Evolutionary conservation across 1,284 basidiomycete species (phyloP), one percentile per base, ranked within the genome.

Genomic region (Ceratobasidium sp.): DNA sequence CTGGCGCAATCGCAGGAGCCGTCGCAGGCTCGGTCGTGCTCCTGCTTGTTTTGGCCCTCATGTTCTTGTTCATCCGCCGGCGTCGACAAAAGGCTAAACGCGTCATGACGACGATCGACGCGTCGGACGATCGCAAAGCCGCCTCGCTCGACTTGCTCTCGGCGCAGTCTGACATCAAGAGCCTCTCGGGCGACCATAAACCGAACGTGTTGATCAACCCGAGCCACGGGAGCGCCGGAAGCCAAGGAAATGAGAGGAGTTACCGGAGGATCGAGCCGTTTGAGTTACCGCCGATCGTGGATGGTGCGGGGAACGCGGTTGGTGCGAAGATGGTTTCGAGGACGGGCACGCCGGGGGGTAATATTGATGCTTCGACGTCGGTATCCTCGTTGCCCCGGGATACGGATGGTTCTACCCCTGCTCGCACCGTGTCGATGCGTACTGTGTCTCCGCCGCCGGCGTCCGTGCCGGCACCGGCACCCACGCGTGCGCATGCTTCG

Each of bases 231-330:
- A 73, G 57, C 40, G n/a, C 38, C 23, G 54, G n/a, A 44, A 73
- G 57, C 44, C 42, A 44, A 20, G 59, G 54, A 17, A 64, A 54
- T 44, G 33, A 33, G 59, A 74, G 40, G 50, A 69, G 13, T 15
- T 74, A 50, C 42, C n/a, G 59, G 26, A 15, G 48, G 20, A 54
- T 74, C 17, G 71, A 74, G 59, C 71, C 71, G 20, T 74, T 74
- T 42, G 71, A 62, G 50, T n/a, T 74, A 10, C 71, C 71, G 0
- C 71, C 71, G 26, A n/a, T 74, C 23, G 71, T 74, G 12, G 59
- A 62, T 42, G 40, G 44, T 2, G 59, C 46, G n/a, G 20, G 67
- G 50, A 66, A 28, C 15, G n/a, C 5, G 54, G 26, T 6, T 20
- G 48, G 48, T 3, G 52, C 50, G 12, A 69, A 69, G 38, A 38